Conservation (phyloP, 257 asterid species). For the Apocynum venetum region DNA sequence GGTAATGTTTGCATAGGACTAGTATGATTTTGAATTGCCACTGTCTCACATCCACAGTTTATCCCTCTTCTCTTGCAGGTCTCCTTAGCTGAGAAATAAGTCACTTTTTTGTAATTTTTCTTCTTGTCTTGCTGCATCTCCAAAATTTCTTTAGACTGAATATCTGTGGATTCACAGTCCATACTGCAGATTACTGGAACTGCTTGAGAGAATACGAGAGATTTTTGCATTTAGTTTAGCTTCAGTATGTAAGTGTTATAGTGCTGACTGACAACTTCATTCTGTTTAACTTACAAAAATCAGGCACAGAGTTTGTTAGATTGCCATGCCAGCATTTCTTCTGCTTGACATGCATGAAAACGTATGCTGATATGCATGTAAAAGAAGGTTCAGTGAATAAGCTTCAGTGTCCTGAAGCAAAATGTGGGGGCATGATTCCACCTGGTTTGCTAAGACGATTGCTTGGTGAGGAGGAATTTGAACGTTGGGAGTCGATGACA, state of each 20-base stretch:
- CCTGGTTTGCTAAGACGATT: conserved; percentile 72
- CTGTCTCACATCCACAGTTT: neutral
- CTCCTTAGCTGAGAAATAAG: neutral
- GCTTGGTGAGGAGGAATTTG: conserved; percentile 66
- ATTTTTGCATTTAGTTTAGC: neutral
- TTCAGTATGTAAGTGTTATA: neutral
- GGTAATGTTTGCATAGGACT: neutral
- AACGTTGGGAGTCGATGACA: conserved; percentile 71
- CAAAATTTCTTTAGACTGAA: neutral
- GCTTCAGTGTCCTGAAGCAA: conserved; percentile 69
- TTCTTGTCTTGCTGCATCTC: neutral
- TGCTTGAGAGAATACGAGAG: neutral
- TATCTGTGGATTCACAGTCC: neutral
- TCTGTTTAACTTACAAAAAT: neutral
- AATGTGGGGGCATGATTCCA: conserved; percentile 86
- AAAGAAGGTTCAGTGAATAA: conserved; percentile 74
- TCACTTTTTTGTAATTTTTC: neutral
- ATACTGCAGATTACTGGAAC: neutral
- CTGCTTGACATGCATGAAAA: conserved; percentile 73
- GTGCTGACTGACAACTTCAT: neutral
- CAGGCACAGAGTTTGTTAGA: conserved; percentile 76
- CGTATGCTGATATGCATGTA: conserved; percentile 60
- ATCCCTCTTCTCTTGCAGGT: neutral
- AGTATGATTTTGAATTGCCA: neutral
- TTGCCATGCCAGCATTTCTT: conserved; percentile 85